These are phyloP conservation scores for Phytophthora sansomeana DNA, from an alignment of 352 stramenopile genomes.

Conservation along the genomic window DNA sequence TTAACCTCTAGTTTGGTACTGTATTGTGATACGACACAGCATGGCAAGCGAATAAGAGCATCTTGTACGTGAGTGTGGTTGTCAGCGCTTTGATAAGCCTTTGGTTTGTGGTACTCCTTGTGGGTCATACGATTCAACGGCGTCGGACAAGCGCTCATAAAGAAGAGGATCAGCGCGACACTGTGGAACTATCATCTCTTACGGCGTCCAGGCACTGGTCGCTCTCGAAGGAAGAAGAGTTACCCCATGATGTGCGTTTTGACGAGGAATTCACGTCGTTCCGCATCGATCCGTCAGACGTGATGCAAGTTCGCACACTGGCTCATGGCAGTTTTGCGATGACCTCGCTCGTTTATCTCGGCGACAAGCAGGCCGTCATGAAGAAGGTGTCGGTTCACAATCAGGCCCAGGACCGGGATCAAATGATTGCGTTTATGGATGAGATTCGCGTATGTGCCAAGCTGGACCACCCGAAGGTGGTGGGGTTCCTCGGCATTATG, in stretches of 20 bases:
- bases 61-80: slow-evolving; percentile 37
- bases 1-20: background rate
- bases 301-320: slow-evolving; percentile 49
- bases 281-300: slow-evolving; percentile 46
- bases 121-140: slow-evolving; percentile 31
- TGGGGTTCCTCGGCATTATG: slow-evolving; percentile 65
- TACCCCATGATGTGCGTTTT: slow-evolving; percentile 44
- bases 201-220: slow-evolving; percentile 40
- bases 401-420: slow-evolving; percentile 32
- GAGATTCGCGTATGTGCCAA: slow-evolving; percentile 72
- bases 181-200: slow-evolving; percentile 25
- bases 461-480: slow-evolving; percentile 64
- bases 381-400: slow-evolving; percentile 42
- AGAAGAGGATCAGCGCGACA: slow-evolving; percentile 26
- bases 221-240: slow-evolving; percentile 27
- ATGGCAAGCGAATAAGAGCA: slow-evolving; percentile 20
- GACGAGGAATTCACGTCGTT: slow-evolving; percentile 39
- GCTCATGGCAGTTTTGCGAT: slow-evolving; percentile 48
- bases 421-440: slow-evolving; percentile 62
- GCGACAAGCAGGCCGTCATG: slow-evolving; percentile 50
- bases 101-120: slow-evolving; percentile 42
- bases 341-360: slow-evolving; percentile 43
- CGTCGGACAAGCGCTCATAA: slow-evolving; percentile 7
- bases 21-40: slow-evolving; percentile 17
- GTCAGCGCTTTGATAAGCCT: slow-evolving; percentile 45